A percentile compares a stretch with the other conserved stretches of the same genome.
Evolutionary conservation across 2,329 filamentous ascomycete genomes (phyloP).

Genomic region (Xylariaceae sp.): DNA sequence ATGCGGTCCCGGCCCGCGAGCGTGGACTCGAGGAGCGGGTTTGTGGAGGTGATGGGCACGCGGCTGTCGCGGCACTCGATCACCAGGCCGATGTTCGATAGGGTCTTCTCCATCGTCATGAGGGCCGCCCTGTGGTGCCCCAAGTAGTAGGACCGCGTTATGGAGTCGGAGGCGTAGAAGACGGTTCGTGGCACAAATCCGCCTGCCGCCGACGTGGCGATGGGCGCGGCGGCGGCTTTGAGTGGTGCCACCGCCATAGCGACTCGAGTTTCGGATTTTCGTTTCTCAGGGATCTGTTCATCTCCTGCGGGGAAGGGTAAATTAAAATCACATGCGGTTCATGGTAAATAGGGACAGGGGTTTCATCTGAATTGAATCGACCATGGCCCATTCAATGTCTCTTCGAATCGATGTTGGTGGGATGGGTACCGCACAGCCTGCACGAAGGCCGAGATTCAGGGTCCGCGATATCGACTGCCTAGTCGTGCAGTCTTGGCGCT

Average conservation of each 20-base stretch:
- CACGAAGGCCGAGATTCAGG: neutral
- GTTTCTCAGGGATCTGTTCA: neutral
- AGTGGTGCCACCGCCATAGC: neutral
- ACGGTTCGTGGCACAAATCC: conserved; percentile 70
- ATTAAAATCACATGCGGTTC: neutral
- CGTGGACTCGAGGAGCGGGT: conserved; percentile 78
- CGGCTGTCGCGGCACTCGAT: conserved; percentile 94
- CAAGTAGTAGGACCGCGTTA: conserved; percentile 87
- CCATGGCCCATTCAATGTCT: too few relatives aligned
- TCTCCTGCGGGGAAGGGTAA: neutral
- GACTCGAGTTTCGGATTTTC: too few relatives aligned
- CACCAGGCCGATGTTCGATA: conserved; percentile 78
- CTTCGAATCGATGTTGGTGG: too few relatives aligned
- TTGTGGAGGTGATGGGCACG: conserved; percentile 81
- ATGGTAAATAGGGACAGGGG: neutral
- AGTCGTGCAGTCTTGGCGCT: neutral
- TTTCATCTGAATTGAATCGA: too few relatives aligned
- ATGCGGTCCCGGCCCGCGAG: conserved; percentile 69
- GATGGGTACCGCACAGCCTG: too few relatives aligned
- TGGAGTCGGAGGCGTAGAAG: conserved; percentile 67
- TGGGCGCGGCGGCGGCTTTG: conserved; percentile 3
- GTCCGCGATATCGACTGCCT: neutral
- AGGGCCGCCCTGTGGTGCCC: conserved; percentile 86
- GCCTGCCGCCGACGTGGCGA: conserved; percentile 1
- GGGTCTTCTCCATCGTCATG: conserved; percentile 71